These are phyloP conservation scores for Fagus crenata DNA, from an alignment of 306 rosid species.

Conservation along the genomic window DNA sequence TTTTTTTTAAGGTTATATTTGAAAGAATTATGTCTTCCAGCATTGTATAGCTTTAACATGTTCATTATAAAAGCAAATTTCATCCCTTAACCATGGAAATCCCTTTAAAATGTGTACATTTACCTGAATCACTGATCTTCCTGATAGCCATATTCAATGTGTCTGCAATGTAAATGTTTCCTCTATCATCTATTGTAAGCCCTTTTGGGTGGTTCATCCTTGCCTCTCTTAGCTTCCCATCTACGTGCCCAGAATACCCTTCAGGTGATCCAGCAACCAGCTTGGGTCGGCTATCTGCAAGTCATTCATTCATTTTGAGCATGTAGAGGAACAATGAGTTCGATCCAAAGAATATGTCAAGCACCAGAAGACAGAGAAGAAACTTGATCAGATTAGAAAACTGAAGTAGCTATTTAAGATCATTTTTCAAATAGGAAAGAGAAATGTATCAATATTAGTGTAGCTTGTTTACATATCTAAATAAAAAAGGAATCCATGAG, in stretches of 20 bases:
- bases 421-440: constrained; percentile 1
- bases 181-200: constrained; percentile 71
- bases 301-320: constrained; percentile 36
- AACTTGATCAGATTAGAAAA: constrained; percentile 10
- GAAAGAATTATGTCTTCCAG: not conserved
- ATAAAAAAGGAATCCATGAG: not conserved
- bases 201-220: constrained; percentile 97
- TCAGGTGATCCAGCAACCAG: constrained; percentile 87
- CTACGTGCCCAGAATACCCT: constrained; percentile 87
- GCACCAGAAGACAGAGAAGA: constrained; percentile 12
- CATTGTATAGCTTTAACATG: not conserved
- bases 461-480: not conserved
- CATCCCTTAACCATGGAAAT: constrained; percentile 8
- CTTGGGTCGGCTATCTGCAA: constrained; percentile 85
- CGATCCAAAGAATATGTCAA: not conserved
- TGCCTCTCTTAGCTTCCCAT: constrained; percentile 88
- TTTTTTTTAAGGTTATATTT: not conserved
- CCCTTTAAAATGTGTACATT: constrained; percentile 5
- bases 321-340: constrained; percentile 13
- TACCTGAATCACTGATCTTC: constrained; percentile 87
- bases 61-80: not conserved
- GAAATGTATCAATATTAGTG: not conserved
- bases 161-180: constrained; percentile 92
- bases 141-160: constrained; percentile 94
- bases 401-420: not conserved